Conservation (phyloP, 495 filamentous ascomycete genomes). For the Penicillium odoratum region DNA sequence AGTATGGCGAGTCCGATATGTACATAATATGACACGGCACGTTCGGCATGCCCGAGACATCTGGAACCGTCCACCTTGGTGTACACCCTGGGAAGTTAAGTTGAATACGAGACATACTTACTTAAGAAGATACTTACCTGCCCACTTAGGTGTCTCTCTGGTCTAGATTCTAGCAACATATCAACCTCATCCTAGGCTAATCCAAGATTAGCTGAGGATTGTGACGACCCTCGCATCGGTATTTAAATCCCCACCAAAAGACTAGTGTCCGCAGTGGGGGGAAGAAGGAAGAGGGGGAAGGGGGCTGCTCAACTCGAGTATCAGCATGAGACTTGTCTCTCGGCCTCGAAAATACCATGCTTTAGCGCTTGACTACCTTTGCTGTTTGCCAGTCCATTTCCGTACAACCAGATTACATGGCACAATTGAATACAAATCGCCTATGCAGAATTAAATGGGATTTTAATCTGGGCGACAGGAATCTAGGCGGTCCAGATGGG, state of each 20-base stretch:
- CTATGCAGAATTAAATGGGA: neutral
- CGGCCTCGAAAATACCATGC: neutral
- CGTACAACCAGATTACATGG: no score
- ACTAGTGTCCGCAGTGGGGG: slow-evolving; percentile 2
- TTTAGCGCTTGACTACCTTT: neutral
- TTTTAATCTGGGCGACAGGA: slow-evolving; percentile 15
- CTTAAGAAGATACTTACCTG: no score
- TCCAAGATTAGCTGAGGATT: neutral
- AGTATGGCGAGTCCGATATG: no score
- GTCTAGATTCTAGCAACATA: neutral
- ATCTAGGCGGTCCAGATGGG: slow-evolving; percentile 17
- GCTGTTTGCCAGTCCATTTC: no score
- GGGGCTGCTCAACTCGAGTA: neutral
- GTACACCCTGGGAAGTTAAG: no score
- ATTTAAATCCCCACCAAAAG: neutral
- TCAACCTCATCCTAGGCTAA: neutral
- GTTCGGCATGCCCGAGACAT: no score
- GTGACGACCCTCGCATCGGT: slow-evolving; percentile 2
- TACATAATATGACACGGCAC: no score
- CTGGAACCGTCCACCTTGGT: no score
- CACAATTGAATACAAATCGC: no score
- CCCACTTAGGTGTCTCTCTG: neutral
- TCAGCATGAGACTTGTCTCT: neutral
- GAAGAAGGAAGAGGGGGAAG: no score
- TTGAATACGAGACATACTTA: no score